phyloP scores from a whole-genome alignment of 768 basidiomycete genomes.

The Agrocybe praecox region DNA sequence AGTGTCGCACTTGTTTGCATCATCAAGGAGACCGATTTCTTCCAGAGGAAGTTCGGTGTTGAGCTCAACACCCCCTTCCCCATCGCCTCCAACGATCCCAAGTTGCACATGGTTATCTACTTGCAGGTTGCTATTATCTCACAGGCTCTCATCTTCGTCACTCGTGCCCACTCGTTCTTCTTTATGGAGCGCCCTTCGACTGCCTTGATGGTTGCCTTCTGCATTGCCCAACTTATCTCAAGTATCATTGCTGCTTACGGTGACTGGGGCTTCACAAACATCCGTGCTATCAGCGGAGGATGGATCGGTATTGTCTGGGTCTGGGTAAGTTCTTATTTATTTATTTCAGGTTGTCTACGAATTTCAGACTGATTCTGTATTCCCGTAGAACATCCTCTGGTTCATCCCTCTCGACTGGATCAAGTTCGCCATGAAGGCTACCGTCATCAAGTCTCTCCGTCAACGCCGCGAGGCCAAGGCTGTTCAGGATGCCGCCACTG shows the following conservation, averaged over 20 bases:
- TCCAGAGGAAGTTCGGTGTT: conserved; percentile 86
- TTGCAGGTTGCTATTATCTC: conserved; percentile 99
- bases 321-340: conserved; percentile 62
- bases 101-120: conserved; percentile 90
- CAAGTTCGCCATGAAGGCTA: conserved; percentile 97
- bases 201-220: conserved; percentile 90
- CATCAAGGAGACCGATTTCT: conserved; percentile 88
- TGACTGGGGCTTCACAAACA: conserved; percentile 93
- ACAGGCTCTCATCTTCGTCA: conserved; percentile 96
- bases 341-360: background rate
- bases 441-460: conserved; percentile 84
- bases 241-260: conserved; percentile 95
- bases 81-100: conserved; percentile 60
- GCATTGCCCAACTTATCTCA: conserved; percentile 90
- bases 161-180: conserved; percentile 93
- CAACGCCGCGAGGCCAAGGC: conserved; percentile 61
- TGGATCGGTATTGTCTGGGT: conserved; percentile 99
- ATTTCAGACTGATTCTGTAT: conserved; percentile 10
- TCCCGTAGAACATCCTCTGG: conserved; percentile 85
- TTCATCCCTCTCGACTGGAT: conserved; percentile 94
- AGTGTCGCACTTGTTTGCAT: conserved; percentile 80
- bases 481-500: conserved; percentile 42
- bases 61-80: conserved; percentile 38
- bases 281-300: conserved; percentile 78
- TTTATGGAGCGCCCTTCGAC: conserved; percentile 94